These are phyloP conservation scores for Neurospora sp. DNA, from an alignment of 495 filamentous ascomycete species.

Conservation along the genomic window DNA sequence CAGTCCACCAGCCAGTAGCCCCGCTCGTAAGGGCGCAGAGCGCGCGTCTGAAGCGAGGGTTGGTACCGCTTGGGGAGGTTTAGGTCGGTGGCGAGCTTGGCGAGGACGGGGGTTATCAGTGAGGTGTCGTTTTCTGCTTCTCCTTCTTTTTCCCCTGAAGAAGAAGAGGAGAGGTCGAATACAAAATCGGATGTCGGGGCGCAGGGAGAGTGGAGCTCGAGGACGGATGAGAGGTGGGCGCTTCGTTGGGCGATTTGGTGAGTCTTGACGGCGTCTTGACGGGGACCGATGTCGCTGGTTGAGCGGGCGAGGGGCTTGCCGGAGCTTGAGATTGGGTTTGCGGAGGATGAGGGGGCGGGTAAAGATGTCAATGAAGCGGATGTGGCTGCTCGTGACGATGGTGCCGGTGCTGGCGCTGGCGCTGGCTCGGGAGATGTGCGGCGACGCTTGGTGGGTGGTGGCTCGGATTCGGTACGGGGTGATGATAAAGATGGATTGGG, in stretches of 20 bases:
- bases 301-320: constrained; percentile 13
- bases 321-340: background rate
- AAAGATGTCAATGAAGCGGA: constrained; percentile 26
- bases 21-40: constrained; percentile 47
- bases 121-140: background rate
- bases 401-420: background rate
- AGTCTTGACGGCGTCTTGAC: background rate
- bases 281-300: constrained; percentile 32
- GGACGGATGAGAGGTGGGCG: background rate
- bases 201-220: constrained; percentile 28
- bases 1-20: constrained; percentile 59
- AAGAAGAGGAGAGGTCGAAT: constrained; percentile 9
- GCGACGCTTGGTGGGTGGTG: constrained; percentile 19
- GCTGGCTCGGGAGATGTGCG: constrained; percentile 2
- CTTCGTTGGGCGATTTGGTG: background rate
- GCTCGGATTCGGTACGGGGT: constrained; percentile 27
- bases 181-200: constrained; percentile 13
- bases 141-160: constrained; percentile 1
- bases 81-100: constrained; percentile 42
- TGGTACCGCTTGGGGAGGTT: constrained; percentile 38
- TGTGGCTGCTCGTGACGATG: constrained; percentile 16
- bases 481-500: background rate
- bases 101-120: constrained; percentile 45
- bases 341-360: constrained; percentile 6
- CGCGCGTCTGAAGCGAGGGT: constrained; percentile 41